phyloP scores from a whole-genome alignment of 768 basidiomycete genomes.

The Trametes sanguinea region DNA sequence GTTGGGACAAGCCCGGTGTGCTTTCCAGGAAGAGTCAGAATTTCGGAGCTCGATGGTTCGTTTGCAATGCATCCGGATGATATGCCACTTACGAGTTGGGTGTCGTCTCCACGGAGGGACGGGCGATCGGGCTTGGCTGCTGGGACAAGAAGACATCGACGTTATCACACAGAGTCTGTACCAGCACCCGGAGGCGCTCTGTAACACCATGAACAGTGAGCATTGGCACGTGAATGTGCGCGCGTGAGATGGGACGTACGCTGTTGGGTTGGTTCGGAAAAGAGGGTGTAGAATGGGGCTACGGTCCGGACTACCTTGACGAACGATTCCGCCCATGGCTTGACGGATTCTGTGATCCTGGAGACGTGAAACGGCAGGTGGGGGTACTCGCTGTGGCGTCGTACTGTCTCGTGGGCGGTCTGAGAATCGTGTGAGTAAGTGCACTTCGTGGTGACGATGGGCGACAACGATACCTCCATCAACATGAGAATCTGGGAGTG shows the following conservation, averaged over 20 bases:
- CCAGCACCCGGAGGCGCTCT: slow-evolving; percentile 21
- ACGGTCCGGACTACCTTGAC: slow-evolving; percentile 21
- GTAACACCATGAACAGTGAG: neutral
- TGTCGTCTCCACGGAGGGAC: neutral
- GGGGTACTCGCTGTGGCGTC: neutral
- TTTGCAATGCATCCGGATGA: too few species aligned
- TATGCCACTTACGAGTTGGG: neutral
- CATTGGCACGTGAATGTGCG: neutral
- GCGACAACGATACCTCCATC: slow-evolving; percentile 19
- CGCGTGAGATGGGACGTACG: slow-evolving; percentile 16
- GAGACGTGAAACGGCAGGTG: slow-evolving; percentile 21
- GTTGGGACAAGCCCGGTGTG: too few species aligned
- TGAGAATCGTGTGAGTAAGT: neutral
- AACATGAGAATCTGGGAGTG: neutral
- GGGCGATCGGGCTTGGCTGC: neutral
- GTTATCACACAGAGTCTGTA: slow-evolving; percentile 16
- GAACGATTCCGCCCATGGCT: slow-evolving; percentile 22
- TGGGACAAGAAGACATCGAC: slow-evolving; percentile 8
- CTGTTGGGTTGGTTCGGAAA: slow-evolving; percentile 20
- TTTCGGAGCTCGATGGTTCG: too few species aligned
- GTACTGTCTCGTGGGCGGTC: slow-evolving; percentile 24
- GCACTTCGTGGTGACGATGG: neutral
- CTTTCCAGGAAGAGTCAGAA: too few species aligned
- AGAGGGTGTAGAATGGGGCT: slow-evolving; percentile 17
- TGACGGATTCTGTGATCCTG: neutral